Percentiles rank a stretch among this genome's conserved stretches.
Evolutionary conservation across 176 grass and related monocot species (phyloP).

Genomic region (Triticum urartu): DNA sequence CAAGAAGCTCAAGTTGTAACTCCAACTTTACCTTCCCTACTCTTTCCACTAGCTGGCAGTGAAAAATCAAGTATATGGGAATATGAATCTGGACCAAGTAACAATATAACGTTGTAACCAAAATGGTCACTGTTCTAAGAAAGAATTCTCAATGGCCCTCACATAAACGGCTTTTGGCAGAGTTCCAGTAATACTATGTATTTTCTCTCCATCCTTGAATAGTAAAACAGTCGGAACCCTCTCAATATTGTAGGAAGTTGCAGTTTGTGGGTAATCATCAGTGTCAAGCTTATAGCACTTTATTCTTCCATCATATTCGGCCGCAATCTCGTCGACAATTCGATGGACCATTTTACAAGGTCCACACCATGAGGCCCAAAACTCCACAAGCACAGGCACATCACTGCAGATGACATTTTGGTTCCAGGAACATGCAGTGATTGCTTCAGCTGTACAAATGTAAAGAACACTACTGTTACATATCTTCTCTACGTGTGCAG

Average conservation of each 20-base stretch:
- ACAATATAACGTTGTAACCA: conserved; percentile 2
- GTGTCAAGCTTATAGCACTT: conserved; percentile 78
- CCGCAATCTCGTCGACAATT: conserved; percentile 69
- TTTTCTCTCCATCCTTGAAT: conserved; percentile 89
- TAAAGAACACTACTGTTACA: conserved; percentile 27
- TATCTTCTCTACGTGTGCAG: conserved; percentile 11
- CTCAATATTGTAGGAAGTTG: conserved; percentile 50
- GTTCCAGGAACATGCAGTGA: conserved; percentile 81
- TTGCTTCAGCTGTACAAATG: conserved; percentile 63
- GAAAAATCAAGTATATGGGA: conserved; percentile 13
- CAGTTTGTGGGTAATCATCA: conserved; percentile 71
- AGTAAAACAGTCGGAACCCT: conserved; percentile 80
- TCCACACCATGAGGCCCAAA: conserved; percentile 94
- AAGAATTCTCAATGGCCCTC: conserved; percentile 73
- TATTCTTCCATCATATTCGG: conserved; percentile 76
- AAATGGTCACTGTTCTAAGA: conserved; percentile 52
- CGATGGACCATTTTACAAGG: conserved; percentile 75
- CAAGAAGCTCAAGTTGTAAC: conserved; percentile 21
- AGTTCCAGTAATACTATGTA: conserved; percentile 79
- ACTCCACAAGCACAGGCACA: conserved; percentile 78
- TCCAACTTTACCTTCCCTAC: conserved; percentile 29
- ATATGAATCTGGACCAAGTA: conserved; percentile 22
- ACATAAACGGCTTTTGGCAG: conserved; percentile 81
- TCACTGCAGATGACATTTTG: conserved; percentile 73
- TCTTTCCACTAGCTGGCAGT: neutral